These are phyloP conservation scores for Clonostachys rosea DNA, from an alignment of 2,329 filamentous ascomycete species.

Conservation along the genomic window DNA sequence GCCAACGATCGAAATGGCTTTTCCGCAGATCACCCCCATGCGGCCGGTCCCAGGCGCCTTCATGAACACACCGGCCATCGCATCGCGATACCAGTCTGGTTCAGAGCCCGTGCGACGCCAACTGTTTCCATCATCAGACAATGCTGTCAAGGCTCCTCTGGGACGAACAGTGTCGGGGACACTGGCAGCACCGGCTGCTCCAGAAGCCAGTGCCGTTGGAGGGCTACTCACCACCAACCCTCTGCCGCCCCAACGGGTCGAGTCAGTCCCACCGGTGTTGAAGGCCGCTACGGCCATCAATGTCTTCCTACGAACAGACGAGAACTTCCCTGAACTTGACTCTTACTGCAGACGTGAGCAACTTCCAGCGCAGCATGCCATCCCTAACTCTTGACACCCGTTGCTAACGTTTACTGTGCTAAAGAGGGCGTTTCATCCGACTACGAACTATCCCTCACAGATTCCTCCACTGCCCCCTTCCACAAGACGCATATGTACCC, in stretches of 20 bases:
- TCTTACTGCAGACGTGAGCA: slow-evolving; percentile 81
- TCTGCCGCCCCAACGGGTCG: slow-evolving; percentile 37
- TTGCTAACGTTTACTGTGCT: slow-evolving; percentile 8
- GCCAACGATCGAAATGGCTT: slow-evolving; percentile 41
- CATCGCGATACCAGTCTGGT: slow-evolving; percentile 37
- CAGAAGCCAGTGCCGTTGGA: slow-evolving; percentile 15
- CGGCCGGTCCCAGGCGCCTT: slow-evolving; percentile 73
- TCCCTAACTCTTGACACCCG: neutral
- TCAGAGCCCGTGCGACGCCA: slow-evolving; percentile 45
- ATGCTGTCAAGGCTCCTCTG: neutral
- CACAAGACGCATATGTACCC: slow-evolving; percentile 82
- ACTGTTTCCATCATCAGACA: slow-evolving; percentile 35
- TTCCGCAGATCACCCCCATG: slow-evolving; percentile 58
- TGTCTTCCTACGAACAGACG: slow-evolving; percentile 68
- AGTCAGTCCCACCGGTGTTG: slow-evolving; percentile 61
- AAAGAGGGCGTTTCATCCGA: slow-evolving; percentile 86
- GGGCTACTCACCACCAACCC: slow-evolving; percentile 22
- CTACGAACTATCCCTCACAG: slow-evolving; percentile 71
- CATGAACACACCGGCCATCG: slow-evolving; percentile 66
- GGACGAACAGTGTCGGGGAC: neutral
- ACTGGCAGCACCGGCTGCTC: slow-evolving; percentile 12
- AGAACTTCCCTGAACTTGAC: slow-evolving; percentile 83
- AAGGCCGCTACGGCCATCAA: slow-evolving; percentile 84
- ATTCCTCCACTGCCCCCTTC: slow-evolving; percentile 80
- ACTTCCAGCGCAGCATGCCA: neutral